Evolutionary conservation across 2,329 filamentous ascomycete genomes (phyloP), one percentile per base, ranked within the genome.

Genomic region (Colletotrichum tofieldiae): DNA sequence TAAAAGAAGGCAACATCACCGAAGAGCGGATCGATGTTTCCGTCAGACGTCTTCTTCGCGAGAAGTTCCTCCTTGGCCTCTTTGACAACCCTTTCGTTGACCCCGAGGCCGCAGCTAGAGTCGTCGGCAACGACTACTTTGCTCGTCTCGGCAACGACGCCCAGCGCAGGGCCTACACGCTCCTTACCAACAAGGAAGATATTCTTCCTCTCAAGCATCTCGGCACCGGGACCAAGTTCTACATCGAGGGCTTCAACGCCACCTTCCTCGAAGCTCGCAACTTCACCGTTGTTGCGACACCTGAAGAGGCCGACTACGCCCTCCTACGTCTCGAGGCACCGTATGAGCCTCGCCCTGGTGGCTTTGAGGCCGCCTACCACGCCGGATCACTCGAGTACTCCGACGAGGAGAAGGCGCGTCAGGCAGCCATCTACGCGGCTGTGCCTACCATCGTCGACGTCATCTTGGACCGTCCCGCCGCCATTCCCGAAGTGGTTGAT

Each of bases 41-140:
- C 0, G 82, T 88, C 2, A 80, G 83, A 2, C 83, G 83, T 1
- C 77, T 88, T 0, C 79, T 88, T 5, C 79, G 77, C 39, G 86
- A 89, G 72, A 89, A 88, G 76, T 88, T 88, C 74, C 63, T 82
- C 5, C 81, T 88, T 0, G 86, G 86, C 3, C 82, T 88, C 9
- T 89, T 88, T 61, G 86, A 88, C 16, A 82, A 85, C 59, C 86
- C 85, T 0, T 88, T 86, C 54, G 83, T 88, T 5, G 84, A 89
- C 68, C 79, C 80, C 1, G 83, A 84, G 1, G 79, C 77, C 1
- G 85, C 85, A 0, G 79, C 77, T 1, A 77, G 78, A 2, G 75
- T 84, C 3, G 86, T 86, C 23, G 86, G 85, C 4, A 84, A 84
- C 43, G 76, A 80, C 12, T 83, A 85, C 69, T 88, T 86, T 72